A percentile compares a stretch with the other conserved stretches of the same genome.
Conservation (phyloP, 495 filamentous ascomycete genomes). For the Clavariopsis aquatica region DNA sequence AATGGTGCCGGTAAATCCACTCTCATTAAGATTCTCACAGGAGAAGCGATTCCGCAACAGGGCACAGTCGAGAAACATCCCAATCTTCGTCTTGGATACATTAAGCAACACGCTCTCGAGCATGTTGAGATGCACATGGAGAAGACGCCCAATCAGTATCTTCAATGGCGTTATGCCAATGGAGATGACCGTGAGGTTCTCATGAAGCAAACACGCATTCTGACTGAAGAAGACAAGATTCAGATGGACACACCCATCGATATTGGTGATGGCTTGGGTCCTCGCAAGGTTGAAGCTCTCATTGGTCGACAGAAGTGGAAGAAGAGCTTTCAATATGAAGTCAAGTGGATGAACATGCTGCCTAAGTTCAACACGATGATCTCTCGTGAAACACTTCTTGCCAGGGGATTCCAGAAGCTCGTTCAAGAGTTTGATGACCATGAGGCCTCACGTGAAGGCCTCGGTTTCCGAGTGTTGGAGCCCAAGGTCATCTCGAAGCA, state of each 20-base stretch:
- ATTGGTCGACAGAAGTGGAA: slow-evolving; percentile 98
- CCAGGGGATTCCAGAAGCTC: slow-evolving; percentile 85
- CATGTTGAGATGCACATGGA: slow-evolving; percentile 99
- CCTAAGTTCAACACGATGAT: slow-evolving; percentile 93
- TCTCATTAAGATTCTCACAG: slow-evolving; percentile 96
- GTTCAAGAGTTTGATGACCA: slow-evolving; percentile 98
- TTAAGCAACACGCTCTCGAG: slow-evolving; percentile 98
- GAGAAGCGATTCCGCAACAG: slow-evolving; percentile 80
- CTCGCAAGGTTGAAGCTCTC: slow-evolving; percentile 77
- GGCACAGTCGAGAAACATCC: slow-evolving; percentile 98
- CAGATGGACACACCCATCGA: slow-evolving; percentile 91
- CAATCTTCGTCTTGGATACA: slow-evolving; percentile 97
- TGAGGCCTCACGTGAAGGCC: slow-evolving; percentile 94
- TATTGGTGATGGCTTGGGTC: slow-evolving; percentile 75
- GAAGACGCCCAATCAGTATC: slow-evolving; percentile 97
- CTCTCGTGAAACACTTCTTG: slow-evolving; percentile 85
- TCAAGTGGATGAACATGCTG: slow-evolving; percentile 85
- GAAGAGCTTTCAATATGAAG: slow-evolving; percentile 98
- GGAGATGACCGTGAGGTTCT: slow-evolving; percentile 96
- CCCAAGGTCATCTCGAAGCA: slow-evolving; percentile 95
- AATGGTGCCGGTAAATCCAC: slow-evolving; percentile 99
- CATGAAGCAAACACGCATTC: slow-evolving; percentile 92
- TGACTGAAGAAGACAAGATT: slow-evolving; percentile 78
- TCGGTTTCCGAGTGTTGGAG: slow-evolving; percentile 89
- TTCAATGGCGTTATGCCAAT: slow-evolving; percentile 97